Conservation (phyloP, 2,329 filamentous ascomycete genomes). For the Cylindrodendrum hubeiense region DNA sequence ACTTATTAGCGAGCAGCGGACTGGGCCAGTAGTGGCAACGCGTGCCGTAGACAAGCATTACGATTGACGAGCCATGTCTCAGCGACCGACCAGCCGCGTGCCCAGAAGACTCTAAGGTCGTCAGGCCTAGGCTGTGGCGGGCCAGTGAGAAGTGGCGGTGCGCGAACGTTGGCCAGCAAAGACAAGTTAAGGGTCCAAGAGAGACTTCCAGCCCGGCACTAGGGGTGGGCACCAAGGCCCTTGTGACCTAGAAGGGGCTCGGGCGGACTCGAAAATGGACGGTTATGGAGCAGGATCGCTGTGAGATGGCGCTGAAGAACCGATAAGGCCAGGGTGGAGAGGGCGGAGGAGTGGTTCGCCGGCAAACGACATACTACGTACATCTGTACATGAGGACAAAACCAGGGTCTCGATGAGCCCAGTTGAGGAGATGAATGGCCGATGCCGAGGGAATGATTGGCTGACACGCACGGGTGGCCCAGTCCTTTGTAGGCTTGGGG, state of each 20-base stretch:
- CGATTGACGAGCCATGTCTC: slow-evolving; percentile 37
- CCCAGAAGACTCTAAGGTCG: slow-evolving; percentile 16
- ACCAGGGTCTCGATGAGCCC: background rate
- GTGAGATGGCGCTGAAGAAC: background rate
- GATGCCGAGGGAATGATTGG: slow-evolving; percentile 17
- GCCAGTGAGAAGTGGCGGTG: slow-evolving; percentile 13
- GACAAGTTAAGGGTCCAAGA: slow-evolving; percentile 10
- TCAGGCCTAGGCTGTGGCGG: slow-evolving; percentile 3
- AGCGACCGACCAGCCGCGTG: slow-evolving; percentile 15
- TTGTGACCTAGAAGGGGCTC: slow-evolving; percentile 10
- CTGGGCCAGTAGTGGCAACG: slow-evolving; percentile 31
- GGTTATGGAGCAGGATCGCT: background rate
- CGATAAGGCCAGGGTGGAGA: slow-evolving; percentile 4
- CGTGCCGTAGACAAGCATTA: slow-evolving; percentile 31
- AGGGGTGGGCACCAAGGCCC: background rate
- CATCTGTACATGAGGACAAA: background rate
- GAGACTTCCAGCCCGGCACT: background rate
- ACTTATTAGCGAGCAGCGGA: background rate
- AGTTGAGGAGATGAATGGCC: slow-evolving; percentile 4
- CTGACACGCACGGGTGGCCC: background rate
- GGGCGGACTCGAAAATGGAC: background rate
- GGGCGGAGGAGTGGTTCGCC: background rate
- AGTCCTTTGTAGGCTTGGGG: background rate
- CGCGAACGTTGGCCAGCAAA: slow-evolving; percentile 21
- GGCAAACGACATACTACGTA: background rate